Evolutionary conservation across 257 asterid species (phyloP).

Genomic region (Lycium barbarum): DNA sequence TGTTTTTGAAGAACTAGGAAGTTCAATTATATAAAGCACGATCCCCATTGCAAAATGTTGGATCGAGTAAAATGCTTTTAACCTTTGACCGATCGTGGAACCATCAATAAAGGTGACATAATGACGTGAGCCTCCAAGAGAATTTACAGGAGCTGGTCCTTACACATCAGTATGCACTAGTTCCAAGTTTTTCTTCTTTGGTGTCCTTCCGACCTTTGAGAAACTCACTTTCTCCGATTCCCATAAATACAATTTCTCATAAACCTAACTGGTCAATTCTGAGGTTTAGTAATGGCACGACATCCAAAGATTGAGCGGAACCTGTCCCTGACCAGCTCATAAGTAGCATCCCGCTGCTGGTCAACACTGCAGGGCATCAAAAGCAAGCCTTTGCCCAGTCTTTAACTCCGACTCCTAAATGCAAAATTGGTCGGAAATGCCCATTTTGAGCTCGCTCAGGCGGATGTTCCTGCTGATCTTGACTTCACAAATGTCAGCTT

Average conservation of each 20-base stretch:
- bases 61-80: background rate
- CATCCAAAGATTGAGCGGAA: too few relatives aligned
- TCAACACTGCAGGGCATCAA: too few relatives aligned
- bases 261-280: background rate
- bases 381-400: too few relatives aligned
- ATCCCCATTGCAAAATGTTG: background rate
- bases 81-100: background rate
- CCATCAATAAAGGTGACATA: background rate
- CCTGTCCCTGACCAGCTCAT: too few relatives aligned
- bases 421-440: too few relatives aligned
- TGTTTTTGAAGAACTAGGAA: background rate
- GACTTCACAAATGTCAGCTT: too few relatives aligned
- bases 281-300: too few relatives aligned
- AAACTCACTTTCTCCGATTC: background rate
- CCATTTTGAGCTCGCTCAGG: too few relatives aligned
- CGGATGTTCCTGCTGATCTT: too few relatives aligned
- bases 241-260: conserved; percentile 12
- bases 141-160: background rate
- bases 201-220: background rate
- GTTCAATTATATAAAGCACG: background rate
- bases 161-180: conserved; percentile 26
- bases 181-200: conserved; percentile 4
- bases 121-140: background rate
- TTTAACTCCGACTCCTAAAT: too few relatives aligned
- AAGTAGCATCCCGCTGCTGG: too few relatives aligned